These are phyloP conservation scores for Gnomoniopsis smithogilvyi DNA, from an alignment of 2,329 filamentous ascomycete genomes.

Conservation along the genomic window DNA sequence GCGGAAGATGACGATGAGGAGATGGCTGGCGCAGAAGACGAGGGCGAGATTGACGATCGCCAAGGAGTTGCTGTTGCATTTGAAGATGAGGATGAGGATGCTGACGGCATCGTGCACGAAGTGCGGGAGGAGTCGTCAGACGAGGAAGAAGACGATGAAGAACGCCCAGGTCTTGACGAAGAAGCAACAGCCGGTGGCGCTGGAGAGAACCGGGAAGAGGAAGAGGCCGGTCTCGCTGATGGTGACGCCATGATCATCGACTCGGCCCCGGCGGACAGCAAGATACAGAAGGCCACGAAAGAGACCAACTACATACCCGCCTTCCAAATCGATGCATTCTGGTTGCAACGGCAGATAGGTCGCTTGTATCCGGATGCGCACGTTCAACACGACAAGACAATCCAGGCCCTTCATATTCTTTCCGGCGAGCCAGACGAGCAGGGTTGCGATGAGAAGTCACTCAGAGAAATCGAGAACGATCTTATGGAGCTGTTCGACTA, in stretches of 20 bases:
- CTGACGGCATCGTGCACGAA: slow-evolving; percentile 74
- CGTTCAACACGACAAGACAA: slow-evolving; percentile 88
- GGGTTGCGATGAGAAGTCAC: slow-evolving; percentile 76
- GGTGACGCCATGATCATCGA: slow-evolving; percentile 84
- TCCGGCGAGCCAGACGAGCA: slow-evolving; percentile 67
- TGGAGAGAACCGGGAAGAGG: slow-evolving; percentile 44
- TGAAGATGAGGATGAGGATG: slow-evolving; percentile 85
- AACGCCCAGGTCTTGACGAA: slow-evolving; percentile 52
- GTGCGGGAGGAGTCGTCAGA: slow-evolving; percentile 85
- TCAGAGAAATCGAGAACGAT: slow-evolving; percentile 96
- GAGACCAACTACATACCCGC: slow-evolving; percentile 68
- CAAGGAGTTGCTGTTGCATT: slow-evolving; percentile 98
- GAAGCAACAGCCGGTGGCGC: slow-evolving; percentile 49
- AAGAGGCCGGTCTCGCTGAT: slow-evolving; percentile 48
- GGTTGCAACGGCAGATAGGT: slow-evolving; percentile 92
- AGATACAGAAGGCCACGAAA: slow-evolving; percentile 43
- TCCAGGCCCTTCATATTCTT: slow-evolving; percentile 77
- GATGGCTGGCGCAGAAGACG: slow-evolving; percentile 66
- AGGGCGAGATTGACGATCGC: slow-evolving; percentile 82
- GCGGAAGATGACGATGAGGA: slow-evolving; percentile 93
- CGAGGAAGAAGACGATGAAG: slow-evolving; percentile 61
- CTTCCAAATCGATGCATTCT: slow-evolving; percentile 94
- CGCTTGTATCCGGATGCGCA: slow-evolving; percentile 87
- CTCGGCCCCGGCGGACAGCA: slow-evolving; percentile 51
- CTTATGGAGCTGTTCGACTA: slow-evolving; percentile 98